phyloP scores from a whole-genome alignment of 768 basidiomycete species.

The Amanita brunnescens region DNA sequence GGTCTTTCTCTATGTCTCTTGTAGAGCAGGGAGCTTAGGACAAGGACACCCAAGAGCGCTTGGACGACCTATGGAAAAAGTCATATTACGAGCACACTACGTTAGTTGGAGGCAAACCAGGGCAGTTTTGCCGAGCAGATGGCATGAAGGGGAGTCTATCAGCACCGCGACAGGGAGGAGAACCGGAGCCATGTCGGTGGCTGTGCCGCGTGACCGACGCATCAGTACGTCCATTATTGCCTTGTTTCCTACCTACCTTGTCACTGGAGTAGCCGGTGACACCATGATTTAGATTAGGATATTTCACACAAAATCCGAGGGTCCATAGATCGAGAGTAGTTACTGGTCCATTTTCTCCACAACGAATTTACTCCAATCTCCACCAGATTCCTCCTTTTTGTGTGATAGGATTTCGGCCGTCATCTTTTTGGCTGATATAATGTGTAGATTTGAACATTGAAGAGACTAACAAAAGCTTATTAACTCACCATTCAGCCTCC shows the following conservation, averaged over 20 bases:
- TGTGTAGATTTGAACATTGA: not conserved
- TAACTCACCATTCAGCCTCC: not conserved
- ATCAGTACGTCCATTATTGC: too few species aligned
- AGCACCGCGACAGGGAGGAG: conserved; percentile 9
- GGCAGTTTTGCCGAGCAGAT: conserved; percentile 43
- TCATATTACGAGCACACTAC: conserved; percentile 37
- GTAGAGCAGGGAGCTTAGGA: conserved; percentile 78
- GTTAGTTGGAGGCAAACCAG: conserved; percentile 26
- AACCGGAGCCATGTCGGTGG: not conserved
- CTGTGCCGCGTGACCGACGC: too few species aligned
- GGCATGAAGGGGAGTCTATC: conserved; percentile 39
- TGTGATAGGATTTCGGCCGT: not conserved
- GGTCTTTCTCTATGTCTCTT: conserved; percentile 84
- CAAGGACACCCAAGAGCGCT: conserved; percentile 81
- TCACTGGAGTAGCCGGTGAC: too few species aligned
- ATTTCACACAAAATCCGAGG: too few species aligned
- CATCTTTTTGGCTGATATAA: not conserved
- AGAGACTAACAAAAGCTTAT: not conserved
- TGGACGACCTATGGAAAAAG: conserved; percentile 67
- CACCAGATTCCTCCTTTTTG: not conserved
- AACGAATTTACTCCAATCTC: not conserved
- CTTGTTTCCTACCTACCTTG: too few species aligned
- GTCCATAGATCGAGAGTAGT: too few species aligned
- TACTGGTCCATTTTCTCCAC: not conserved
- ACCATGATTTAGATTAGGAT: too few species aligned